A percentile compares a stretch with the other conserved stretches of the same genome.
phyloP scores from a whole-genome alignment of 768 basidiomycete genomes.

The Boletus barrowsii region DNA sequence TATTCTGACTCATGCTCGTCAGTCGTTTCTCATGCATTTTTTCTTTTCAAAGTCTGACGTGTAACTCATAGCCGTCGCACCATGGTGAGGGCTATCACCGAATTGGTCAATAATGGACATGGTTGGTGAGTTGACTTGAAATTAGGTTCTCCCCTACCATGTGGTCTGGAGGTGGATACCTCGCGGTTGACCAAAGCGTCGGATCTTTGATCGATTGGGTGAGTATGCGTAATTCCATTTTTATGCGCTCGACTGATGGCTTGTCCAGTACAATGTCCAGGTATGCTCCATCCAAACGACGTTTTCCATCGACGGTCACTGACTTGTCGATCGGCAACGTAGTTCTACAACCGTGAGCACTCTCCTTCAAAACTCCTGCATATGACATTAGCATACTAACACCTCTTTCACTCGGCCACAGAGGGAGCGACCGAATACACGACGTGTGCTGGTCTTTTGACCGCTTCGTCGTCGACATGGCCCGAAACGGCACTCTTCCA shows the following conservation, averaged over 20 bases:
- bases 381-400: not conserved
- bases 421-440: slow-evolving; percentile 65
- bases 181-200: slow-evolving; percentile 35
- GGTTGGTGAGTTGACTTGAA: not conserved
- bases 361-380: not conserved
- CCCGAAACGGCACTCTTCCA: slow-evolving; percentile 58
- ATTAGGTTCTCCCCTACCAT: slow-evolving; percentile 19
- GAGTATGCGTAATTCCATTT: not conserved
- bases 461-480: slow-evolving; percentile 55
- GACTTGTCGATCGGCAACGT: not conserved
- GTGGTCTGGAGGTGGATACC: slow-evolving; percentile 35
- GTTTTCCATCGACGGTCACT: not conserved
- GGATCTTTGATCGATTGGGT: slow-evolving; percentile 48
- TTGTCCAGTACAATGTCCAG: slow-evolving; percentile 37
- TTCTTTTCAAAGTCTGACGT: not conserved
- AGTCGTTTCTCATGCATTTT: slow-evolving; percentile 5
- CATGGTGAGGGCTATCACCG: slow-evolving; percentile 13
- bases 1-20: slow-evolving; percentile 37
- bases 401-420: slow-evolving; percentile 19
- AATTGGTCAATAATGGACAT: not conserved
- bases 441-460: slow-evolving; percentile 58
- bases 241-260: not conserved
- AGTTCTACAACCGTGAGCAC: slow-evolving; percentile 32
- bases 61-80: slow-evolving; percentile 16
- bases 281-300: slow-evolving; percentile 14